Evolutionary conservation across 78 protist species (phyloP), one percentile per base, ranked within the genome.

Genomic region (Emiliania huxleyi): DNA sequence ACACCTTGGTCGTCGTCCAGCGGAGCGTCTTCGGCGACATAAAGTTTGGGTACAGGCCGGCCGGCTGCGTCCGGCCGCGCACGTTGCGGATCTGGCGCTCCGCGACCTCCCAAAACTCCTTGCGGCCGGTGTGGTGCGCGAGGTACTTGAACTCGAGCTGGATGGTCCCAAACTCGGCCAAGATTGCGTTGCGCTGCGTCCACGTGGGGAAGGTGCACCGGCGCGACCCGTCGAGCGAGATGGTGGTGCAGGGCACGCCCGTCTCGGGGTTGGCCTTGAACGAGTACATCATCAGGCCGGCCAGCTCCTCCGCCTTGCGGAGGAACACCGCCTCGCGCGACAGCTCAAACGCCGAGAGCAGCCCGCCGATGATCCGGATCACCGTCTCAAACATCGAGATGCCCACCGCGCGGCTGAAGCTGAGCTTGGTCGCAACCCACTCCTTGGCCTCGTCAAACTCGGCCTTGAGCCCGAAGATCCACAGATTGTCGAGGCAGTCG

Each of bases 341-440:
- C 23, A 98, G 90, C 38, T 79, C 93, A 89, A 96, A 94, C n/a
- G 96, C 95, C 37, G 96, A 8, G 43, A 97, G 91, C 52, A 96
- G 94, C 22, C 96, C 97, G 18, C 99, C 99, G 33, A 98, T 43
- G 45, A 93, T 37, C 71, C 99, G 92, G 81, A 98, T 97, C n/a
- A 40, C 40, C 48, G 96, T 87, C 91, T 98, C 99, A 91, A 98
- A 98, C 69, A 95, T 71, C 44, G 85, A 48, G 52, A 96, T 75
- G 85, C 55, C 44, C 25, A 0, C 48, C 45, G 91, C 2, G 69
- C 4, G 8, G 73, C 22, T 18, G 45, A 44, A 48, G 23, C 2
- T 4, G n/a, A 85, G 90, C 26, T n/a, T 4, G 29, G 62, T 44
- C n/a, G 69, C 71, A 35, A 85, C 69, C 90, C 90, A 85, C 15